Evolutionary conservation across 1,284 basidiomycete genomes (phyloP).

Genomic region (Ceratobasidium sp.): DNA sequence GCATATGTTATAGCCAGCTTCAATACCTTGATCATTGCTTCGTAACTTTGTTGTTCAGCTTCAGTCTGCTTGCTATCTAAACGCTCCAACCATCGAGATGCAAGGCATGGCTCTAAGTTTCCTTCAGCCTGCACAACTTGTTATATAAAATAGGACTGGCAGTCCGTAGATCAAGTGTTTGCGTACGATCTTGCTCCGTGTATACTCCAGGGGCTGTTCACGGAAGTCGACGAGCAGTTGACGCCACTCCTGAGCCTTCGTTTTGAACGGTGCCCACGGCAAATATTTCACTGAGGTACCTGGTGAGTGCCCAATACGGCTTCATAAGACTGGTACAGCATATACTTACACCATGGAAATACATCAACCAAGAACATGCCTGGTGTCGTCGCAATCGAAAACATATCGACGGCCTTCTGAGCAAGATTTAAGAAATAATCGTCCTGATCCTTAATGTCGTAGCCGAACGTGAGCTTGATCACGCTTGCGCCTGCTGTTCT

Average conservation of each 20-base stretch:
- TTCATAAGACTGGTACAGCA: not conserved
- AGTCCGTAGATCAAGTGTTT: not conserved
- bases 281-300: not conserved
- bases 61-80: not conserved
- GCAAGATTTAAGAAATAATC: slow-evolving; percentile 14
- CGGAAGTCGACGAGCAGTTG: slow-evolving; percentile 6
- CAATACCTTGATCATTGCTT: not conserved
- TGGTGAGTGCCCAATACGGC: not conserved
- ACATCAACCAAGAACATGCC: slow-evolving; percentile 12
- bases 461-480: slow-evolving; percentile 25
- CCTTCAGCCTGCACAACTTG: not conserved
- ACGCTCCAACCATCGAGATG: slow-evolving; percentile 6
- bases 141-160: not conserved
- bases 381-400: not conserved
- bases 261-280: slow-evolving; percentile 28
- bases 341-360: slow-evolving; percentile 2
- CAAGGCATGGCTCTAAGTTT: not conserved
- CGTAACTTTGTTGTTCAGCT: not conserved
- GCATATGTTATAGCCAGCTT: not conserved
- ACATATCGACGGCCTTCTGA: slow-evolving; percentile 11
- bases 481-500: slow-evolving; percentile 3
- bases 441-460: not conserved
- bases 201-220: slow-evolving; percentile 3
- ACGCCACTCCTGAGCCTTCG: not conserved
- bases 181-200: not conserved